Percentiles rank a stretch among this genome's conserved stretches.
Conservation (phyloP, 2,329 filamentous ascomycete species). For the Sordariomycetes sp. region DNA sequence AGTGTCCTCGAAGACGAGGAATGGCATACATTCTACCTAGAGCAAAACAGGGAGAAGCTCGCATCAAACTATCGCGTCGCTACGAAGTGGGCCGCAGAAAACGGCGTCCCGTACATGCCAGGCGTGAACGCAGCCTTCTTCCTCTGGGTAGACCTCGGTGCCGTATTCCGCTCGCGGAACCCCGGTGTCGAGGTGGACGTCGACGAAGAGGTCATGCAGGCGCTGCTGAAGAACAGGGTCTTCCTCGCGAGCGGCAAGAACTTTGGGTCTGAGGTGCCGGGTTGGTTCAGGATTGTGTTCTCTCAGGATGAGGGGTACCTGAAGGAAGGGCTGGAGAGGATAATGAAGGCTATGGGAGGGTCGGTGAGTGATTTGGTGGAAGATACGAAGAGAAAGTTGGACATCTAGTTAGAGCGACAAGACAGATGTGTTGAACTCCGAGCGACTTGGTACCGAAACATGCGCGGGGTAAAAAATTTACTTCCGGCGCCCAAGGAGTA, state of each 20-base stretch:
- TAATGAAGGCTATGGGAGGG: neutral
- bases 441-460: too few relatives aligned
- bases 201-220: slow-evolving; percentile 13
- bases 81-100: slow-evolving; percentile 18
- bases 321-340: slow-evolving; percentile 10
- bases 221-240: slow-evolving; percentile 16
- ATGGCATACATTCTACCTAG: slow-evolving; percentile 29
- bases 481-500: too few relatives aligned
- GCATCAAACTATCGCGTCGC: slow-evolving; percentile 23
- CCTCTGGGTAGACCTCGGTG: slow-evolving; percentile 34
- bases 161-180: slow-evolving; percentile 12
- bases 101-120: slow-evolving; percentile 28
- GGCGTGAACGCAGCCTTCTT: slow-evolving; percentile 41
- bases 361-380: neutral
- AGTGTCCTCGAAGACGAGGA: slow-evolving; percentile 27
- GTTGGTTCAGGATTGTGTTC: slow-evolving; percentile 25
- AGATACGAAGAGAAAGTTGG: neutral
- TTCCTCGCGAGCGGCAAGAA: slow-evolving; percentile 21
- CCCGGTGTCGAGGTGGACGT: slow-evolving; percentile 10
- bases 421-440: too few relatives aligned
- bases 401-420: too few relatives aligned
- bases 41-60: slow-evolving; percentile 25
- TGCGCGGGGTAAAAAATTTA: too few relatives aligned
- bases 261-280: slow-evolving; percentile 22
- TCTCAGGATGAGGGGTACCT: slow-evolving; percentile 17